phyloP scores from a whole-genome alignment of 805 yeast genomes.

The Wickerhamiella allomyrinae region DNA sequence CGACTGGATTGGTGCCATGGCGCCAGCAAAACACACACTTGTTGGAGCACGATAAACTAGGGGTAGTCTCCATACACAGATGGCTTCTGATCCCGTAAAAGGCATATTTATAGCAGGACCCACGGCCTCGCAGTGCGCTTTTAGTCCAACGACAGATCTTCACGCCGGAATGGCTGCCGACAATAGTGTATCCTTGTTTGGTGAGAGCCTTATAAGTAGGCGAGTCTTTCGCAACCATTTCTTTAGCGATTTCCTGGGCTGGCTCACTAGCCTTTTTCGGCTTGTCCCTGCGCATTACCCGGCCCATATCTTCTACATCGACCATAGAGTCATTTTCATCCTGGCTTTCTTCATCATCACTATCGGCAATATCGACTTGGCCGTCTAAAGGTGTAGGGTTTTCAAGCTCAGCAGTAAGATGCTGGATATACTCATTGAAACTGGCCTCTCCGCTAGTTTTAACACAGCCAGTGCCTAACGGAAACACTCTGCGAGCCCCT shows the following conservation, averaged over 20 bases:
- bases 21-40: constrained; percentile 97
- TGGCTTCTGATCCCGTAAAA: constrained; percentile 84
- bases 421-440: constrained; percentile 52
- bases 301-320: constrained; percentile 84
- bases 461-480: constrained; percentile 72
- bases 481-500: constrained; percentile 77
- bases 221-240: constrained; percentile 81
- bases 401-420: constrained; percentile 43
- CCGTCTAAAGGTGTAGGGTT: constrained; percentile 52
- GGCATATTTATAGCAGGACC: constrained; percentile 86
- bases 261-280: constrained; percentile 3
- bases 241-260: constrained; percentile 31
- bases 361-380: constrained; percentile 40
- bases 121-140: constrained; percentile 84
- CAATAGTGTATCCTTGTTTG: constrained; percentile 85
- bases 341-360: constrained; percentile 35
- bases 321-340: constrained; percentile 36
- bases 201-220: constrained; percentile 82
- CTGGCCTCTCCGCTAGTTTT: constrained; percentile 43
- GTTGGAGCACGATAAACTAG: constrained; percentile 83
- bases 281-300: constrained; percentile 26
- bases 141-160: constrained; percentile 95
- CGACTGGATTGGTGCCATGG: constrained; percentile 94
- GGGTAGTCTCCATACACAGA: constrained; percentile 91
- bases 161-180: constrained; percentile 90